Percentiles rank a stretch among this genome's conserved stretches.
Evolutionary conservation across 805 yeast species (phyloP).

Genomic region (Babjeviella inositovora): DNA sequence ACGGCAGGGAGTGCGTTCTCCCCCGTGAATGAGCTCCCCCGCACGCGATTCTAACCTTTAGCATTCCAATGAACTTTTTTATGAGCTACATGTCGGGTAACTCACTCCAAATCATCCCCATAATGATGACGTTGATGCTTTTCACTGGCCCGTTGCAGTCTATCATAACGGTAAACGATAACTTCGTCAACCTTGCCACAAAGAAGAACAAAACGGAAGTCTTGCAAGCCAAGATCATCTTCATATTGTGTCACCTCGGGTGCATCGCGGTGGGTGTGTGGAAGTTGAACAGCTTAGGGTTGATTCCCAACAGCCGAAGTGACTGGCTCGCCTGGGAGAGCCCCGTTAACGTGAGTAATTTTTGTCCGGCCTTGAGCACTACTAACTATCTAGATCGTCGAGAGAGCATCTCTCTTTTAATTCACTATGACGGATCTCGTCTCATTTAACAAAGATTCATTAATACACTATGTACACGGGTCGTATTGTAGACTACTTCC

Average conservation of each 20-base stretch:
- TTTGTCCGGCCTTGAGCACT: conserved; percentile 2
- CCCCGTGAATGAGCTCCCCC: background rate
- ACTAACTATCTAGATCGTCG: too few relatives aligned
- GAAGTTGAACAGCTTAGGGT: conserved; percentile 78
- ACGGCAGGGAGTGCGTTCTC: conserved; percentile 2
- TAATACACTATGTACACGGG: too few relatives aligned
- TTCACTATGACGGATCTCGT: too few relatives aligned
- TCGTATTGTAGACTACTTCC: too few relatives aligned
- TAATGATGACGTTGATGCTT: conserved; percentile 77
- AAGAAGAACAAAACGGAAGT: conserved; percentile 15
- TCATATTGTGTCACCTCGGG: conserved; percentile 25
- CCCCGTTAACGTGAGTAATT: conserved; percentile 9
- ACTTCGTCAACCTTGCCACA: conserved; percentile 33
- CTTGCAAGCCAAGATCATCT: conserved; percentile 7
- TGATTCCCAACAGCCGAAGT: conserved; percentile 72
- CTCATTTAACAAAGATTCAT: too few relatives aligned
- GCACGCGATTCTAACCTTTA: conserved; percentile 4
- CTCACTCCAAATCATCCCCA: conserved; percentile 77
- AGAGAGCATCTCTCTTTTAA: too few relatives aligned
- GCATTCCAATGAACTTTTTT: conserved; percentile 74
- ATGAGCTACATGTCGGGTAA: conserved; percentile 93
- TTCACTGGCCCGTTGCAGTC: conserved; percentile 68
- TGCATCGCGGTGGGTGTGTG: conserved; percentile 65
- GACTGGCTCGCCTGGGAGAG: conserved; percentile 90
- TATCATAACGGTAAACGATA: conserved; percentile 34